Conservation (phyloP, 1,139 yeast species). For the Kluyveromyces marxianus region DNA sequence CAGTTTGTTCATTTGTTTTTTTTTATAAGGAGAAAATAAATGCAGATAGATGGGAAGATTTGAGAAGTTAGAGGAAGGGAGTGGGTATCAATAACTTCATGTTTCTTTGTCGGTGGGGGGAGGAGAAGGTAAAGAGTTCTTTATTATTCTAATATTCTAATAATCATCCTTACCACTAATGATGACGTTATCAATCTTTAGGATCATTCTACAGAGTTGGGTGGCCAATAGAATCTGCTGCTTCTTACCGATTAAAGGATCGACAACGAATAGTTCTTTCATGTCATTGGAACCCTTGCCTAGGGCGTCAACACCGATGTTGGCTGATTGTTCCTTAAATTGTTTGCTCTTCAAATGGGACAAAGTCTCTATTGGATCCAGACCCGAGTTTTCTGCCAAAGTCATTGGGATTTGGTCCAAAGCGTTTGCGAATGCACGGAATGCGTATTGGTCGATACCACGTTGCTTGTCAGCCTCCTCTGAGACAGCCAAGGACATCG, state of each 20-base stretch:
- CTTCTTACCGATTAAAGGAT: slow-evolving; percentile 93
- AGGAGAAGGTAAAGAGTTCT: too few relatives aligned
- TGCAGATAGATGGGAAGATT: neutral
- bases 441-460: slow-evolving; percentile 96
- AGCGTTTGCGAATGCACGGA: slow-evolving; percentile 89
- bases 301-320: slow-evolving; percentile 89
- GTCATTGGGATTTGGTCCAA: slow-evolving; percentile 91
- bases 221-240: slow-evolving; percentile 94
- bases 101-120: too few relatives aligned
- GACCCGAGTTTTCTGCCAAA: slow-evolving; percentile 92
- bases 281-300: slow-evolving; percentile 83
- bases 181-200: slow-evolving; percentile 93
- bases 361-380: slow-evolving; percentile 86
- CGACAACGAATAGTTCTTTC: slow-evolving; percentile 91
- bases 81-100: too few relatives aligned
- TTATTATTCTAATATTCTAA: slow-evolving; percentile 20
- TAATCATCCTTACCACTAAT: slow-evolving; percentile 82
- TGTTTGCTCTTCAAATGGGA: slow-evolving; percentile 80
- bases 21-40: too few relatives aligned
- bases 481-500: slow-evolving; percentile 86
- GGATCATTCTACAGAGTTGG: slow-evolving; percentile 93
- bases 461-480: slow-evolving; percentile 88
- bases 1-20: too few relatives aligned
- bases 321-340: slow-evolving; percentile 58
- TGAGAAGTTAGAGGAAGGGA: neutral